Conservation (phyloP, 257 asterid genomes). For the Euphrasia confusa region DNA sequence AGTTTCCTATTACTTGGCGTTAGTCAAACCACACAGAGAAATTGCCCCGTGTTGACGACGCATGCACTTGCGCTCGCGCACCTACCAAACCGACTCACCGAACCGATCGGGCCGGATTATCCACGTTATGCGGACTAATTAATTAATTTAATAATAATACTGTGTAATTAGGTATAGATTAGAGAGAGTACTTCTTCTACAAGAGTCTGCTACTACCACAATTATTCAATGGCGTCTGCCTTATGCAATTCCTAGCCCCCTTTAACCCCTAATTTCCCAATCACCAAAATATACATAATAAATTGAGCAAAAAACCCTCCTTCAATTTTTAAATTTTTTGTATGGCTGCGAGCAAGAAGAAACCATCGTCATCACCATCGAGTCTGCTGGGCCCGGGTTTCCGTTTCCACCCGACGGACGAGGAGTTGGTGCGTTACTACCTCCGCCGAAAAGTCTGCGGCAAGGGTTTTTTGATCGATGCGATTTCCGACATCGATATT, state of each 20-base stretch:
- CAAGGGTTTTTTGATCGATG: slow-evolving; percentile 54
- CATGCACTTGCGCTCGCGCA: slow-evolving; percentile 16
- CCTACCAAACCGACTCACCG: background rate
- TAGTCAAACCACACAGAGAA: background rate
- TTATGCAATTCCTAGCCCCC: background rate
- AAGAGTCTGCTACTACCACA: too few relatives aligned
- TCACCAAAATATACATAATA: background rate
- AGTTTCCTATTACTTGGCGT: background rate
- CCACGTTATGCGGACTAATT: too few relatives aligned
- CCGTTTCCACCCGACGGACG: slow-evolving; percentile 92
- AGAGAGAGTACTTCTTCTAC: too few relatives aligned
- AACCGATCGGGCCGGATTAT: too few relatives aligned
- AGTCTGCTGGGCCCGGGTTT: slow-evolving; percentile 78
- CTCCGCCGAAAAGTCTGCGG: slow-evolving; percentile 59
- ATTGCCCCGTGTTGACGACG: background rate
- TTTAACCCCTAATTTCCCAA: background rate
- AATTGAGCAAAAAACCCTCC: background rate
- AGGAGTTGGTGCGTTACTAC: slow-evolving; percentile 80
- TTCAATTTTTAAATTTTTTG: background rate
- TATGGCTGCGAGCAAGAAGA: slow-evolving; percentile 21
- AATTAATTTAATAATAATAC: too few relatives aligned
- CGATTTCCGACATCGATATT: slow-evolving; percentile 76
- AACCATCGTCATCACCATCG: slow-evolving; percentile 27
- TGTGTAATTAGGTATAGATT: too few relatives aligned
- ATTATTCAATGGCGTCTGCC: background rate